Percentiles rank a stretch among this genome's conserved stretches.
Evolutionary conservation across 2,329 filamentous ascomycete genomes (phyloP).

Genomic region (Aspergillus thermomutatus): DNA sequence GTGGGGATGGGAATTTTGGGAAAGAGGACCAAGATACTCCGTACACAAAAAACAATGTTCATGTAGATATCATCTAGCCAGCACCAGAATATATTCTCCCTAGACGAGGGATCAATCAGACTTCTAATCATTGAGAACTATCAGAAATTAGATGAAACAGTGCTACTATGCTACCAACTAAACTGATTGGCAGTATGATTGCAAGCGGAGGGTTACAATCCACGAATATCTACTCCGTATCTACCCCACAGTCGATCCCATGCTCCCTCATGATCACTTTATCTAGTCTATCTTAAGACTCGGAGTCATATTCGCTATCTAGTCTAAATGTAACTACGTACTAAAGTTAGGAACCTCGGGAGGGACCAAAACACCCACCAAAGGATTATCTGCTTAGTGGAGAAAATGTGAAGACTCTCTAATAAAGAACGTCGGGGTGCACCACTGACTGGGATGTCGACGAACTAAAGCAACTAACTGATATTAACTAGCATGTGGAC

Average conservation of each 20-base stretch:
- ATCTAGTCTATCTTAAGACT: neutral
- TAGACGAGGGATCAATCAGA: neutral
- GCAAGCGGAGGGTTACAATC: neutral
- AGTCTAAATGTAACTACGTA: neutral
- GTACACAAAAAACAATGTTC: too few species aligned
- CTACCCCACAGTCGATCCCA: neutral
- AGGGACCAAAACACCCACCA: neutral
- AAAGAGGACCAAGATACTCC: too few species aligned
- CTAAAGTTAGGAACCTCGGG: neutral
- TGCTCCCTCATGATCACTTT: neutral
- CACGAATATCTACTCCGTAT: neutral
- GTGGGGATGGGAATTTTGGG: too few species aligned
- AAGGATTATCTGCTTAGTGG: neutral
- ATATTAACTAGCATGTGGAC: neutral
- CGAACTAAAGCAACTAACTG: slow-evolving; percentile 7
- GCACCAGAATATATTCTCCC: neutral
- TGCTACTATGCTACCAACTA: neutral
- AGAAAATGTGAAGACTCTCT: neutral
- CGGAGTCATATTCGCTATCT: neutral
- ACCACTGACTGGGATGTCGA: slow-evolving; percentile 9
- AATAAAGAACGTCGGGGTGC: neutral
- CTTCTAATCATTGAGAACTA: neutral
- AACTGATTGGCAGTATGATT: neutral
- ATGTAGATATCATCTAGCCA: too few species aligned
- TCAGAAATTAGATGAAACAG: neutral